These are phyloP conservation scores for Agaricus bisporus DNA, from an alignment of 768 basidiomycete species.

Conservation along the genomic window DNA sequence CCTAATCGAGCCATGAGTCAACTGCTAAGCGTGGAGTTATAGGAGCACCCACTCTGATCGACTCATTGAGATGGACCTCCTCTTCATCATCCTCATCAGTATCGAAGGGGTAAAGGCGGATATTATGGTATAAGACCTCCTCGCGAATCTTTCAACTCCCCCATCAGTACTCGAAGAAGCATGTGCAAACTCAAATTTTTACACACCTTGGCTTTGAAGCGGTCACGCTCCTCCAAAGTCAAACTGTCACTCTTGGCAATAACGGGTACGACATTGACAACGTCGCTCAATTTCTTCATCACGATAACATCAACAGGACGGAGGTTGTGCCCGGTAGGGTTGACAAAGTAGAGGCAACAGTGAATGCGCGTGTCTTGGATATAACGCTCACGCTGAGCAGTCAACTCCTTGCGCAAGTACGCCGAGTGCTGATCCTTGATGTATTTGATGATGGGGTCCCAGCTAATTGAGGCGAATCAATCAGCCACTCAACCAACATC, in stretches of 20 bases:
- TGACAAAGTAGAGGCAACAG: constrained; percentile 98
- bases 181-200: not conserved
- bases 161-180: constrained; percentile 10
- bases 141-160: constrained; percentile 73
- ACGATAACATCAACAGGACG: constrained; percentile 97
- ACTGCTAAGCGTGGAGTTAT: not conserved
- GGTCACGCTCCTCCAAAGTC: constrained; percentile 87
- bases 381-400: constrained; percentile 96
- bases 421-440: constrained; percentile 99
- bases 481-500: not conserved
- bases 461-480: constrained; percentile 41
- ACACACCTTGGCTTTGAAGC: constrained; percentile 86
- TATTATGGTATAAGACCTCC: constrained; percentile 86
- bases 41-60: constrained; percentile 65
- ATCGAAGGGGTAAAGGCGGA: constrained; percentile 95
- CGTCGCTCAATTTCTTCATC: constrained; percentile 98
- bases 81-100: constrained; percentile 94
- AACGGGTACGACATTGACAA: constrained; percentile 99
- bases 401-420: constrained; percentile 97
- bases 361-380: constrained; percentile 99
- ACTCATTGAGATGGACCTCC: constrained; percentile 84
- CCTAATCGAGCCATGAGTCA: constrained; percentile 36
- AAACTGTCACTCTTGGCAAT: constrained; percentile 96
- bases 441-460: constrained; percentile 99
- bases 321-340: constrained; percentile 95